Conservation (phyloP, 495 filamentous ascomycete genomes). For the Venustampulla echinocandica region DNA sequence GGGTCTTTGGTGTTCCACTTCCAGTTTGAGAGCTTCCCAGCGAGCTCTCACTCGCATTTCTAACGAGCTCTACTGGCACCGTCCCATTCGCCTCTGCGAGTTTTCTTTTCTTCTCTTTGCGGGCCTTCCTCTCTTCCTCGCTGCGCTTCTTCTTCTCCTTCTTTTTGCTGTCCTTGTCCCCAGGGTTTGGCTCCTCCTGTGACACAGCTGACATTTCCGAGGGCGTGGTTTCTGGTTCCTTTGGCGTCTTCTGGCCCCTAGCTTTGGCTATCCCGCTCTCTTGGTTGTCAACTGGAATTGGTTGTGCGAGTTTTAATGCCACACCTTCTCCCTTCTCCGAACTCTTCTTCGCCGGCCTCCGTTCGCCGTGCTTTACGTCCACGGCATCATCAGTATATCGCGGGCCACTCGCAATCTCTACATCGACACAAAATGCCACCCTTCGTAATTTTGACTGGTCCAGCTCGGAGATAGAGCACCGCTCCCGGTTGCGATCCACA, state of each 20-base stretch:
- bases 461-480: conserved; percentile 71
- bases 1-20: conserved; percentile 38
- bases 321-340: conserved; percentile 63
- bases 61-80: conserved; percentile 66
- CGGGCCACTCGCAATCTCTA: conserved; percentile 74
- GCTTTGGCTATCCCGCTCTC: conserved; percentile 34
- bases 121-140: conserved; percentile 77
- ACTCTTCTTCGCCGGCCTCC: conserved; percentile 54
- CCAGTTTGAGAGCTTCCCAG: conserved; percentile 22
- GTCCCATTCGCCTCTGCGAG: conserved; percentile 75
- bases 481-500: conserved; percentile 66
- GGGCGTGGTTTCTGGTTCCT: conserved; percentile 26
- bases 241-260: conserved; percentile 31
- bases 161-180: conserved; percentile 52
- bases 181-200: conserved; percentile 24
- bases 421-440: conserved; percentile 93
- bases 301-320: conserved; percentile 54
- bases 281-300: conserved; percentile 50
- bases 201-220: conserved; percentile 24
- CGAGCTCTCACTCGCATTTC: conserved; percentile 46
- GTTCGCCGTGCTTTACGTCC: conserved; percentile 32
- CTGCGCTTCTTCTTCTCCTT: conserved; percentile 89
- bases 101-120: conserved; percentile 72
- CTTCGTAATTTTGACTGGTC: conserved; percentile 71
- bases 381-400: conserved; percentile 36